Evolutionary conservation across 495 filamentous ascomycete genomes (phyloP), one percentile per base, ranked within the genome.

Genomic region (Penicillium psychrofluorescens): DNA sequence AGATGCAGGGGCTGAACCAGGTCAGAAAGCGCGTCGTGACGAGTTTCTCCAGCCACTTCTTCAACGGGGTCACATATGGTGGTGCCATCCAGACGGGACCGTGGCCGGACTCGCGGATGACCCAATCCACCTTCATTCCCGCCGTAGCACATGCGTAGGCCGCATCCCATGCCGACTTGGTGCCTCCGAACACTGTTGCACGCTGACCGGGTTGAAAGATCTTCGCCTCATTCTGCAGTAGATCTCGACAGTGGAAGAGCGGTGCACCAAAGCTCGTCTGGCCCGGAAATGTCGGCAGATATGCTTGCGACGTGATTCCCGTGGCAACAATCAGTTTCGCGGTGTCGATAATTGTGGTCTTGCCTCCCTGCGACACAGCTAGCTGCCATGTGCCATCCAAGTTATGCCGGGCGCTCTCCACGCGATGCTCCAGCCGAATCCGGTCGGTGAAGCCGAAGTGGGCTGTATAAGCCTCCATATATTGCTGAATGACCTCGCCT

Each of bases 91-190:
- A 90, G 8, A 53, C 54, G 0, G 85, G 83, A 0, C 87, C 88
- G 57, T 86, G 80, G 3, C 88, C 88, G 7, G 75, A 83, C 31
- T 80, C 77, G 44, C 90, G 76, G 46, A 95, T 89, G 27, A 95
- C 67, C 86, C 81, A 88, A 48, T 88, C 72, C 2, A 95, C 84
- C 29, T 78, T 64, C 38, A 83, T 68, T 2, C 84, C 86, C 1
- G 72, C 66, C 0, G 74, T 70, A 1, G 79, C 83, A 53, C 80
- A 84, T 3, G 74, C 69, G 51, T 89, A 89, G 0, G 79, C 86
- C 2, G 79, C 78, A 68, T 94, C 89, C 72, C 78, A 89, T 1
- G 77, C 85, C 4, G 82, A 86, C 58, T 94, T 95, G 1, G 76
- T 79, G 8, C 76, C 82, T 11, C 88, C 85, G 38, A 88, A 73